Base-by-base conservation (phyloP, 495 filamentous ascomycete genomes). In the Cercophora samala region DNA sequence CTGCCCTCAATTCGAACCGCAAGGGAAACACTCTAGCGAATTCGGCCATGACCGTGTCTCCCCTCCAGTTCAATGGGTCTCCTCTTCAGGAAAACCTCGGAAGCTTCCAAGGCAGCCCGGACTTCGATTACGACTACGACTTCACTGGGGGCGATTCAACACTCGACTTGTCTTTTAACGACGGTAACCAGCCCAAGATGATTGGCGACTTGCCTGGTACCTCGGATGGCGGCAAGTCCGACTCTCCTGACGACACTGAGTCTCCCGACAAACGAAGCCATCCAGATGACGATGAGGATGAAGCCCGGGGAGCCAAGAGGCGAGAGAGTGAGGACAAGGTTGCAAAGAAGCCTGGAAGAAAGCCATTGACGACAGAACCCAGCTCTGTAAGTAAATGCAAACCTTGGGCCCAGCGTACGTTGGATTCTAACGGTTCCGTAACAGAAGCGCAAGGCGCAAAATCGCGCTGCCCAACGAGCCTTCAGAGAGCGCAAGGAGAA, bases 401-500 rank as follows among this genome's bases (percentile, higher is more conserved):
- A 54, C 22, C 9, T 32, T 61, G 53, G 18, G 46, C 58, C 54
- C 61, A 62, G 5, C 58, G n/a, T n/a, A 23, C 59, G 71, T 17
- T 46, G 15, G 37, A 46, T 58, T 75, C 85, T 89, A 77, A 91
- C 77, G 46, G 51, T 58, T 11, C 60, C 9, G 5, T n/a, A 24
- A 65, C 71, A 97, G 93, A 99, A 99, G 82, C 91, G 95, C 69
- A 99, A 99, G 80, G 95, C 96, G 13, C 95, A 99, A 75, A 99
- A 99, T 71, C 90, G 95, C 66, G 95, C 96, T 1, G 95, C 95
- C 26, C 95, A 99, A 79, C 87, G 95, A 54, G 95, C 95, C 6
- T 99, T 99, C 86, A 86, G 95, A 24, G 95, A 99, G 76, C 91
- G 95, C 59, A 99, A 99, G 80, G 95, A 99, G 79, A 96, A 92